Base-by-base conservation (phyloP, 2,329 filamentous ascomycete genomes). In the Colletotrichum chlorophyti region DNA sequence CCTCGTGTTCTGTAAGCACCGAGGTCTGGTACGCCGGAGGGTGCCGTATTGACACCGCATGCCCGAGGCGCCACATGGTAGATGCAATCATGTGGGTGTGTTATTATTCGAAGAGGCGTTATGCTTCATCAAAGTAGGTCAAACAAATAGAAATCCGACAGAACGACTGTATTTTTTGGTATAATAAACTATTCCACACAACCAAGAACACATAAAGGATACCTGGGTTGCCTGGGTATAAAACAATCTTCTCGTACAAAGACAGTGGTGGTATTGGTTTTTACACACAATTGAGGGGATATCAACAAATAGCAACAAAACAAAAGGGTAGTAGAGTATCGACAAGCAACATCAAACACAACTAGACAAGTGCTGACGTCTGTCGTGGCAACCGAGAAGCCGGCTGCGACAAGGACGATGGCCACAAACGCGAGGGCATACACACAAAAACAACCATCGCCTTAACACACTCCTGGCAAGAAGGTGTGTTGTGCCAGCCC, bases 251-350 rank as follows among this genome's bases (percentile, higher is more conserved):
- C 27, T 17, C 6, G 7, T 45, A 51, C 40, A 57, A 49, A 50
- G 47, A 52, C 49, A 50, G 15, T 45, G 24, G 26, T 45, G 31
- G 43, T 54, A 54, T 49, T 55, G n/a, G n/a, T 49, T 23, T 35
- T 1, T 40, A 60, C 57, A 50, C 9, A 38, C n/a, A n/a, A n/a
- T n/a, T n/a, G n/a, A n/a, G 50, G 45, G 57, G 57, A 60, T 60
- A 60, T 60, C 57, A 60, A 60, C 57, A 41, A 37, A 43, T 34
- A 14, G n/a, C 43, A 54, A 21, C 11, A 37, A 42, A 48, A 11
- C 15, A 12, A 31, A 38, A 27, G 11, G 9, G 23, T n/a, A n/a
- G n/a, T n/a, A 26, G n/a, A 23, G 12, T 48, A 49, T 40, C 32
- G 38, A 46, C 37, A 38, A 3, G 21, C 12, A 41, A 10, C 17